Evolutionary conservation across 2,329 filamentous ascomycete genomes (phyloP), one percentile per base, ranked within the genome.

Genomic region (Cadophora sp.): DNA sequence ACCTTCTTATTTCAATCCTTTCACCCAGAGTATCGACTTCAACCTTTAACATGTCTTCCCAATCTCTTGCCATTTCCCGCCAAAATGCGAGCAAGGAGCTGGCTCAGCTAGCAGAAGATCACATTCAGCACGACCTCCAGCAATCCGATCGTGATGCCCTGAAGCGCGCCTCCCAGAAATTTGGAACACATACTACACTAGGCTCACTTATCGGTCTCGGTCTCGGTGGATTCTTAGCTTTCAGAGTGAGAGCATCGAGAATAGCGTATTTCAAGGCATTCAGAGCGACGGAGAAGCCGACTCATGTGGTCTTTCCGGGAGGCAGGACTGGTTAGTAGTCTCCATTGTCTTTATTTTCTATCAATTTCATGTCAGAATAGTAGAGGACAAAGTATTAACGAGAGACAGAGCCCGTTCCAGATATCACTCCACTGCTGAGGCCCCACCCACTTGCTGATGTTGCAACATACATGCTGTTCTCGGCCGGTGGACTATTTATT

Each of bases 391-490:
- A 3, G 19, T 19, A 6, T 31, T 16, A 16, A 64, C 40, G 34
- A 53, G 24, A 31, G 55, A 51, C 73, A 88, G 88, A 90, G 74
- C 75, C 84, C 0, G 79, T 92, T 1, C 89, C 90, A 0, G 88
- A 92, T 72, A 79, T 91, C 43, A 86, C 86, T 0, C 82, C 83
- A 0, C 74, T 87, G 46, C 72, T 91, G 50, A 83, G 84, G 55
- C 89, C 89, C 0, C 86, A 85, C 1, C 81, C 81, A 0, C 74
- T 86, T 60, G 88, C 88, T 16, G 89, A 92, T 70, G 76, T 88
- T 31, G 85, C 87, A 3, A 87, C 89, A 0, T 91, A 89, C 74
- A 84, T 86, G 69, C 85, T 91, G 74, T 88, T 91, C 58, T 84
- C 85, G 0, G 75, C 85, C 0, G 89, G 87, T 16, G 89, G 89